phyloP scores from a whole-genome alignment of 2,329 filamentous ascomycete genomes.

The Alternaria solani region DNA sequence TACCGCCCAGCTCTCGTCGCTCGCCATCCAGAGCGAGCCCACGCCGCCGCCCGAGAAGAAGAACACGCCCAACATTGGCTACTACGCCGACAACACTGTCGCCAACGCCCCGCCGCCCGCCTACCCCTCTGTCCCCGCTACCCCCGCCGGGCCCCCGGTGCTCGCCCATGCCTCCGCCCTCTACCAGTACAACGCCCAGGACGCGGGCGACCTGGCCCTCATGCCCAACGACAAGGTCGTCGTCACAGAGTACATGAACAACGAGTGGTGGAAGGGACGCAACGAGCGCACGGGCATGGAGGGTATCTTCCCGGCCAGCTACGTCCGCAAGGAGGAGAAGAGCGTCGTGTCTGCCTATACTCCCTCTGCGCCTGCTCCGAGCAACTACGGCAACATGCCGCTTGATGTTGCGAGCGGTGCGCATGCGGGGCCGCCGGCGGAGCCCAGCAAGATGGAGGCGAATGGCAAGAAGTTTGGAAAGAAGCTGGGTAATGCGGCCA shows the following conservation, averaged over 20 bases:
- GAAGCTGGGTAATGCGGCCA: conserved; percentile 85
- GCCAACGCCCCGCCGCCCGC: conserved; percentile 55
- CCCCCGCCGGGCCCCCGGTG: conserved; percentile 61
- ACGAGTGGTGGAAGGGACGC: conserved; percentile 94
- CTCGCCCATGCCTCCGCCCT: conserved; percentile 80
- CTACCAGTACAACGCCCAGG: conserved; percentile 82
- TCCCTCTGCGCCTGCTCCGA: conserved; percentile 53
- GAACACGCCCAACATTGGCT: conserved; percentile 51
- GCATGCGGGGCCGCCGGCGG: conserved; percentile 48
- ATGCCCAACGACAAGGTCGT: conserved; percentile 81
- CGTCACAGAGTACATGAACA: conserved; percentile 92
- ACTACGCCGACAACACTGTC: conserved; percentile 51
- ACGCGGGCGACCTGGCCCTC: conserved; percentile 82
- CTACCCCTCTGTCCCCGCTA: conserved; percentile 57
- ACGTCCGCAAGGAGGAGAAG: conserved; percentile 77
- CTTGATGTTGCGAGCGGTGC: conserved; percentile 74
- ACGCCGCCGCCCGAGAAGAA: conserved; percentile 46
- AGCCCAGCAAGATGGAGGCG: conserved; percentile 71
- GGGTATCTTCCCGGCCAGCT: conserved; percentile 94
- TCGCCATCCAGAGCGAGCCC: conserved; percentile 42
- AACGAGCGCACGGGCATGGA: conserved; percentile 83
- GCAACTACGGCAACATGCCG: conserved; percentile 75
- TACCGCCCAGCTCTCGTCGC: conserved; percentile 43
- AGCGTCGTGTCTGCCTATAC: conserved; percentile 50
- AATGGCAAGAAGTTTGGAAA: conserved; percentile 95